Evolutionary conservation across 2,329 filamentous ascomycete genomes (phyloP), one percentile per base, ranked within the genome.

Genomic region (Metarhizium robertsii): DNA sequence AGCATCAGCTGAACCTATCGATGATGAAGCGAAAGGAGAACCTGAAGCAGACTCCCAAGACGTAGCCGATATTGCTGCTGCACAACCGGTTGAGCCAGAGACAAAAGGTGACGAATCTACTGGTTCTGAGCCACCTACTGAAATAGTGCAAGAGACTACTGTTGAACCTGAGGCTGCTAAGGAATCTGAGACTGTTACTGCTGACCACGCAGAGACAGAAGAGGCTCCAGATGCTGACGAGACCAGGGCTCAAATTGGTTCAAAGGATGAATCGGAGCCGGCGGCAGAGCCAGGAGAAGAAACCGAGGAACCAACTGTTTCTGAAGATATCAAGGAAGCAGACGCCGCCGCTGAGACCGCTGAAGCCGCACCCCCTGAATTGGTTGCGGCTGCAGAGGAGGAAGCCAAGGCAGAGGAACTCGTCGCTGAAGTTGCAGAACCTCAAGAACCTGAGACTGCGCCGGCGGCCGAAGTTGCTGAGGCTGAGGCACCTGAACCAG

Each of bases 41-140:
- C 38, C 38, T 46, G 47, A 53, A 7, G 51, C 57, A 42, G 38
- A 59, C 4, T 8, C 48, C 16, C 32, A 43, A 34, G 57, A 59
- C 16, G 13, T 48, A 20, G 42, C 46, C 11, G 42, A 29, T 3
- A 6, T 20, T 13, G 8, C 42, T 38, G n/a, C 13, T 6, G 11
- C 29, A 18, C 38, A 46, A 20, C 32, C 16, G 38, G 52, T 54
- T 56, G 61, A 61, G 53, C 46, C 54, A 43, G 57, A 61, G 8
- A 49, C 52, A 16, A 60, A 61, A 51, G 54, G 52, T 29, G 43
- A 55, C 11, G 29, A 38, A 45, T 29, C 18, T 7, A 2, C 2
- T 10, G 43, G 25, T 11, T 2, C 20, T 16, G 45, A 45, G 42
- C 42, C 42, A 45, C 29, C n/a, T 40, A 18, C 42, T 50, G 48